Evolutionary conservation across 2,329 filamentous ascomycete genomes (phyloP).

Genomic region (Phyllachora maydis): DNA sequence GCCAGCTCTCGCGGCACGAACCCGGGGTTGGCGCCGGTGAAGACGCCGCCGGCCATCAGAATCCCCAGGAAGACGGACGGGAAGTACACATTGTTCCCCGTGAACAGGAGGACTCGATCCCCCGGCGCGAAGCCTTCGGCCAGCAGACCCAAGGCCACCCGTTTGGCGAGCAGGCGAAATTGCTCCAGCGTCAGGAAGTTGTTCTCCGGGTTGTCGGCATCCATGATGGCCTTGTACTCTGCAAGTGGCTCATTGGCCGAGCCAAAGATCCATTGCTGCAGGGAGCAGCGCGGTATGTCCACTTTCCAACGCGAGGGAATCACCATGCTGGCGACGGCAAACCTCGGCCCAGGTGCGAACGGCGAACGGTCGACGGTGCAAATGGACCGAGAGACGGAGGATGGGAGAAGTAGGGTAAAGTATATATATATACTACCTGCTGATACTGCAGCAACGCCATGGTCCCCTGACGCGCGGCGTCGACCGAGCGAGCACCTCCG

Average conservation of each 20-base stretch:
- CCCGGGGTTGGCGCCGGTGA: slow-evolving; percentile 34
- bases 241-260: slow-evolving; percentile 20
- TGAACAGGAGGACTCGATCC: slow-evolving; percentile 55
- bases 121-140: slow-evolving; percentile 42
- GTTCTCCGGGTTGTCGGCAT: slow-evolving; percentile 44
- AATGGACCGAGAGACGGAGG: too few species aligned
- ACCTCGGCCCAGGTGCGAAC: too few species aligned
- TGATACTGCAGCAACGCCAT: too few species aligned
- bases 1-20: slow-evolving; percentile 49
- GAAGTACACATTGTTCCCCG: slow-evolving; percentile 54
- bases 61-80: slow-evolving; percentile 51
- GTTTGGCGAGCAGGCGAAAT: slow-evolving; percentile 51
- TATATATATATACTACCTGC: slow-evolving; percentile 1
- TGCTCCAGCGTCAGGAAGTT: slow-evolving; percentile 41
- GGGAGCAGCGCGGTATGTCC: slow-evolving; percentile 23
- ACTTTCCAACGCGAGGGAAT: slow-evolving; percentile 23
- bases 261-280: slow-evolving; percentile 35
- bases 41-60: slow-evolving; percentile 59
- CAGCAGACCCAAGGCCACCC: slow-evolving; percentile 46
- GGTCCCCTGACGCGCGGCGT: too few species aligned
- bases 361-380: too few species aligned
- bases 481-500: too few species aligned
- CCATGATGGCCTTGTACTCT: slow-evolving; percentile 30
- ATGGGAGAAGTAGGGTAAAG: not conserved
- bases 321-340: slow-evolving; percentile 21